A percentile compares a stretch with the other conserved stretches of the same genome.
Evolutionary conservation across 768 basidiomycete genomes (phyloP).

Genomic region (Tricholoma terreum): DNA sequence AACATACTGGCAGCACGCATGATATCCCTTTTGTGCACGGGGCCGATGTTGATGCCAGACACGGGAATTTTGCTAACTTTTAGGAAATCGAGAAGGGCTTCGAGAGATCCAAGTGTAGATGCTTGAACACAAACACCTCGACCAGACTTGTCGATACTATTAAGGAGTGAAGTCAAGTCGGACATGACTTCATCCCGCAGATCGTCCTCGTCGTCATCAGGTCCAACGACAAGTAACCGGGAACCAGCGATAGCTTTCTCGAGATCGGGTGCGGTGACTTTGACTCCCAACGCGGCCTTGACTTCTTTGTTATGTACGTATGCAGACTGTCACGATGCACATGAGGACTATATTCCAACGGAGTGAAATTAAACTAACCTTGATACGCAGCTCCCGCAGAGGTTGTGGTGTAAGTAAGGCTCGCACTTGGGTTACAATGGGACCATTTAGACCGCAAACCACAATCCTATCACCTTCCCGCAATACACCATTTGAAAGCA

Average conservation of each 20-base stretch:
- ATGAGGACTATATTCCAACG: slow-evolving; percentile 1
- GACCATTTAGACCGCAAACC: slow-evolving; percentile 94
- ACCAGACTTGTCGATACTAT: slow-evolving; percentile 93
- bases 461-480: slow-evolving; percentile 93
- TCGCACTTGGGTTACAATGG: slow-evolving; percentile 92
- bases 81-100: slow-evolving; percentile 95
- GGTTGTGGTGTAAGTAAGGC: slow-evolving; percentile 96
- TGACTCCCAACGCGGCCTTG: slow-evolving; percentile 95
- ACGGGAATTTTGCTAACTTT: slow-evolving; percentile 95
- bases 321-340: slow-evolving; percentile 56
- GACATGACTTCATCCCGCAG: slow-evolving; percentile 95
- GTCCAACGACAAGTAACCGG: slow-evolving; percentile 85
- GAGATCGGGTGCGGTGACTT: slow-evolving; percentile 90
- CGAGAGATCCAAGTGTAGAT: slow-evolving; percentile 93
- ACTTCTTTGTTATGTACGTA: slow-evolving; percentile 98
- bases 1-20: slow-evolving; percentile 93
- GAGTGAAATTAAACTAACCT: slow-evolving; percentile 48
- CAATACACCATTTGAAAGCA: slow-evolving; percentile 91
- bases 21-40: slow-evolving; percentile 92
- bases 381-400: slow-evolving; percentile 90
- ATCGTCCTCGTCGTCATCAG: slow-evolving; percentile 96
- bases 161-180: slow-evolving; percentile 83
- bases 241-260: slow-evolving; percentile 99
- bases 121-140: slow-evolving; percentile 97
- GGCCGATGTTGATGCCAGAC: slow-evolving; percentile 95